Percentiles rank a stretch among this genome's conserved stretches.
Conservation (phyloP, 2,329 filamentous ascomycete genomes). For the Nannizziopsis arthrosporioides region DNA sequence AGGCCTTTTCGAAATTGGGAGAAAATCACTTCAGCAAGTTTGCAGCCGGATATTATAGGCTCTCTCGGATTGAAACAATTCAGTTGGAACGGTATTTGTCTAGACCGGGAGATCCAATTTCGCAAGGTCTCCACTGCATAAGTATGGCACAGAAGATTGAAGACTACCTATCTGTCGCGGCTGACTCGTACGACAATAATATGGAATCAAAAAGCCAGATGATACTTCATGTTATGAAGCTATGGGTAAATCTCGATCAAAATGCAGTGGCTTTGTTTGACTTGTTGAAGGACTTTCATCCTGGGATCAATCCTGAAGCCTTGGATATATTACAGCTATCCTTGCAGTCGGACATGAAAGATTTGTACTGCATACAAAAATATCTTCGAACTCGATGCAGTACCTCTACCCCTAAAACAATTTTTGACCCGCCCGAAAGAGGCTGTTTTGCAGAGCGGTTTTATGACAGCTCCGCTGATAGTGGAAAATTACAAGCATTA, state of each 20-base stretch:
- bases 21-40: conserved; percentile 12
- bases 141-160: conserved; percentile 26
- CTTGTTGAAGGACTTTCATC: conserved; percentile 42
- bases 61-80: conserved; percentile 17
- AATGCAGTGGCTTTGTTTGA: conserved; percentile 33
- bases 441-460: conserved; percentile 40
- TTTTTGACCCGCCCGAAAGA: conserved; percentile 37
- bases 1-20: background rate
- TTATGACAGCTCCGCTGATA: conserved; percentile 24
- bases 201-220: conserved; percentile 42
- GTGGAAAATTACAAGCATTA: conserved; percentile 22
- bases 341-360: conserved; percentile 37
- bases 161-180: conserved; percentile 26
- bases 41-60: conserved; percentile 19
- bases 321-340: conserved; percentile 48
- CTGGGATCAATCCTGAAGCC: conserved; percentile 39
- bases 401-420: conserved; percentile 24
- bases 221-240: conserved; percentile 44
- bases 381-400: conserved; percentile 37
- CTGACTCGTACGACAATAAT: conserved; percentile 33
- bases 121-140: conserved; percentile 19
- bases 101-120: conserved; percentile 2
- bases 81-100: conserved; percentile 10
- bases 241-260: conserved; percentile 49
- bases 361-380: conserved; percentile 40